A percentile compares a stretch with the other conserved stretches of the same genome.
These are phyloP conservation scores for Chytridium lagenaria DNA, from an alignment of 371 early-diverging fungal species.

Conservation along the genomic window DNA sequence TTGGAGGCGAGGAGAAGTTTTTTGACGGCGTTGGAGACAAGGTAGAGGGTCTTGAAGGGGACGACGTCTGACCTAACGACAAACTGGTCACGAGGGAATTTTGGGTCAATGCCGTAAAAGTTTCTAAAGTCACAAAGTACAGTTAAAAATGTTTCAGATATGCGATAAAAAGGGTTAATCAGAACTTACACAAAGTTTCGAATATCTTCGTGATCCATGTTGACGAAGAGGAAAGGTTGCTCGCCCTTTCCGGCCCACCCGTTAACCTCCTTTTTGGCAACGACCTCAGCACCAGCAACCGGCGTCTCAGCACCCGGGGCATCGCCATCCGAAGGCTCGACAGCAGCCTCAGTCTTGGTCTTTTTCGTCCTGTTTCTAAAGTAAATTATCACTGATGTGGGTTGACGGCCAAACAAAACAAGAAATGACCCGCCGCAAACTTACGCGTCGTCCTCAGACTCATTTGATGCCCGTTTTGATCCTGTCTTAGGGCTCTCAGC, in stretches of 20 bases:
- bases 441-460: too few relatives aligned
- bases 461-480: background rate
- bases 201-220: conserved; percentile 63
- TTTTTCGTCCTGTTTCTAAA: background rate
- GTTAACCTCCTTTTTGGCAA: conserved; percentile 5
- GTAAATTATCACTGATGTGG: background rate
- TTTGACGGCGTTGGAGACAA: conserved; percentile 79
- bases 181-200: conserved; percentile 50
- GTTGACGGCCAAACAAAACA: too few relatives aligned
- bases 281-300: background rate
- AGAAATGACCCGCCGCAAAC: background rate
- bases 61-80: conserved; percentile 74
- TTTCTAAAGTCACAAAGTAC: conserved; percentile 11
- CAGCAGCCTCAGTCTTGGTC: conserved; percentile 17
- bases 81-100: conserved; percentile 81
- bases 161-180: background rate
- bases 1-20: conserved; percentile 70
- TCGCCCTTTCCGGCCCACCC: conserved; percentile 45
- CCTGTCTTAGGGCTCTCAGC: too few relatives aligned
- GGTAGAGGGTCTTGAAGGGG: conserved; percentile 77
- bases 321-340: background rate
- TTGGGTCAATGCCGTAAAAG: conserved; percentile 73
- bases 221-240: conserved; percentile 52
- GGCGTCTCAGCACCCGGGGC: background rate
- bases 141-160: conserved; percentile 4